Percentiles rank a stretch among this genome's conserved stretches.
Conservation (phyloP, 2,329 filamentous ascomycete genomes). For the Graphiopsis chlorocephala region DNA sequence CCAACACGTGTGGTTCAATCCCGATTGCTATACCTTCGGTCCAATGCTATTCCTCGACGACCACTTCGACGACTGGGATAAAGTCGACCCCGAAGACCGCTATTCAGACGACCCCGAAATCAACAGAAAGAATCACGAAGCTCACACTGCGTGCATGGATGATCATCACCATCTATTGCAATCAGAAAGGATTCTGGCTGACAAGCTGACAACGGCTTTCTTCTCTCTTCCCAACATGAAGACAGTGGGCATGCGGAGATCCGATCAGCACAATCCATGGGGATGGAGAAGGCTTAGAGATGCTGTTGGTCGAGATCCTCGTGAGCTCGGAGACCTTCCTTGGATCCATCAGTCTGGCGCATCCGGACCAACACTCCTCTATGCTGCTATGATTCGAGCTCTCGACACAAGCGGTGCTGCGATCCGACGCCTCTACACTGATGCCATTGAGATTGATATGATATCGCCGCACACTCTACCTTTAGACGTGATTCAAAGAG, state of each 20-base stretch:
- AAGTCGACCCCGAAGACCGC: background rate
- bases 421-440: slow-evolving; percentile 33
- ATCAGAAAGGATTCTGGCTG: slow-evolving; percentile 17
- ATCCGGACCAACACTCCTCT: slow-evolving; percentile 28
- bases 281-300: slow-evolving; percentile 27
- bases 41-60: background rate
- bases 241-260: slow-evolving; percentile 33
- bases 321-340: slow-evolving; percentile 20
- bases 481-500: slow-evolving; percentile 20
- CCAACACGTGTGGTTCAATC: slow-evolving; percentile 36
- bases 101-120: slow-evolving; percentile 2
- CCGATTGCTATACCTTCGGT: slow-evolving; percentile 27
- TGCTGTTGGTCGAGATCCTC: slow-evolving; percentile 29
- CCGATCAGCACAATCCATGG: slow-evolving; percentile 29
- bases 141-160: slow-evolving; percentile 22
- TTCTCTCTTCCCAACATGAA: slow-evolving; percentile 27
- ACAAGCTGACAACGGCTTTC: slow-evolving; percentile 21
- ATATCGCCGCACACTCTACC: slow-evolving; percentile 20
- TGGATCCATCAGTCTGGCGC: background rate
- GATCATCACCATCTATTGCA: slow-evolving; percentile 21
- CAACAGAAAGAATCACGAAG: slow-evolving; percentile 18
- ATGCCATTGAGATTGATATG: slow-evolving; percentile 33
- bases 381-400: slow-evolving; percentile 27
- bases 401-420: slow-evolving; percentile 17
- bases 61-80: background rate